phyloP scores from a whole-genome alignment of 352 stramenopile species.

The Globisporangium okanoganense region DNA sequence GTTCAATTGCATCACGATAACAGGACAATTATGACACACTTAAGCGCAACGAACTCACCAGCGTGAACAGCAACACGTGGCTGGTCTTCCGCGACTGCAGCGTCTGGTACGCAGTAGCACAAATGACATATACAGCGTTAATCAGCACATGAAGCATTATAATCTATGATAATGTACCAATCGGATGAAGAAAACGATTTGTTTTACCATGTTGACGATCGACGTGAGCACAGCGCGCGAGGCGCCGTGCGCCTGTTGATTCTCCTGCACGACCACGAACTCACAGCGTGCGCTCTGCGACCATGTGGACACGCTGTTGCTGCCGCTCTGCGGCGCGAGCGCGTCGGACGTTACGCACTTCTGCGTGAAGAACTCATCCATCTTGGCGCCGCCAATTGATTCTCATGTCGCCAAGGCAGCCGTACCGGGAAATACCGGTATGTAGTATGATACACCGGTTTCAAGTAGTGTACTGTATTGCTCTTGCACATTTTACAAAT shows the following conservation, averaged over 20 bases:
- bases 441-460: no score
- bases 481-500: no score
- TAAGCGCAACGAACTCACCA: slow-evolving; percentile 22
- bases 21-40: neutral
- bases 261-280: slow-evolving; percentile 65
- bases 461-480: no score
- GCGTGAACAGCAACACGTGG: slow-evolving; percentile 29
- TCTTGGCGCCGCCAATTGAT: slow-evolving; percentile 11
- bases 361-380: slow-evolving; percentile 65
- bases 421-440: no score
- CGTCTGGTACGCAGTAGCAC: slow-evolving; percentile 1
- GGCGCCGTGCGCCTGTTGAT: slow-evolving; percentile 37
- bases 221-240: slow-evolving; percentile 52
- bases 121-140: neutral
- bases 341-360: slow-evolving; percentile 62
- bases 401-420: no score
- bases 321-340: neutral
- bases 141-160: neutral
- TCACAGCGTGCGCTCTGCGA: slow-evolving; percentile 33
- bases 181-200: no score
- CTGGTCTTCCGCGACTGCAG: slow-evolving; percentile 29
- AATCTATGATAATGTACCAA: neutral
- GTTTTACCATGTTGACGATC: slow-evolving; percentile 39
- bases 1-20: no score
- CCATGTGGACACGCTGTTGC: slow-evolving; percentile 21